Base-by-base conservation (phyloP, 148 eudicot genomes). In the Fagopyrum esculentum region DNA sequence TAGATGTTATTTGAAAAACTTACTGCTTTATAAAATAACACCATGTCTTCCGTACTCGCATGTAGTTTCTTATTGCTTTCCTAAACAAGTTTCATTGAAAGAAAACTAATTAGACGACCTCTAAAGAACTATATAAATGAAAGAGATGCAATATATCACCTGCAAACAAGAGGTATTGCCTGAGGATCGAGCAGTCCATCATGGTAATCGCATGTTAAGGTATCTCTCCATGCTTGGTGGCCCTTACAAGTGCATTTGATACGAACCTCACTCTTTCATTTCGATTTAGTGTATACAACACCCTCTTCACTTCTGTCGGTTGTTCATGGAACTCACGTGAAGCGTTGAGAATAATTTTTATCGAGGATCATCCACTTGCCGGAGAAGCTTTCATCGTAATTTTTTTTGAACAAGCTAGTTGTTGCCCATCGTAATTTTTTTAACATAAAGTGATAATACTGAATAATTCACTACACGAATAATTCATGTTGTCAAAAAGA, bases 171-270 rank as follows among this genome's bases (percentile, higher is more conserved):
- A 45, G 92, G 92, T 71, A 88, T 15, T 63, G 81, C 74, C 1
- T 79, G 76, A 4, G 88, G 81, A 77, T 85, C 83, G 6, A 83
- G 84, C 12, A 75, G 55, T 50, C 86, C 82, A 68, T 87, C 88
- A 13, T 54, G 75, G 50, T 76, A 87, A 63, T 83, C 78, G 77
- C 80, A 85, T 15, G 77, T 75, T 17, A 87, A 80, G 1, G 90
- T 81, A 60, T 87, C 90, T 59, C 90, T 83, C n/a, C n/a, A n/a
- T n/a, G n/a, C 90, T 66, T 80, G 0, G 85, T 52, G 22, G 73
- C 83, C 78, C 78, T 30, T 6, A 80, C 78, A 77, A 80, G 69
- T 40, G 75, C 78, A 66, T 85, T 87, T 73, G 84, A 74, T 48
- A 78, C 85, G 56, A 76, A 87, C 72, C 80, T 82, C 16, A 87